A percentile compares a stretch with the other conserved stretches of the same genome.
Evolutionary conservation across 2,329 filamentous ascomycete species (phyloP).

Genomic region (Graphium sp.): DNA sequence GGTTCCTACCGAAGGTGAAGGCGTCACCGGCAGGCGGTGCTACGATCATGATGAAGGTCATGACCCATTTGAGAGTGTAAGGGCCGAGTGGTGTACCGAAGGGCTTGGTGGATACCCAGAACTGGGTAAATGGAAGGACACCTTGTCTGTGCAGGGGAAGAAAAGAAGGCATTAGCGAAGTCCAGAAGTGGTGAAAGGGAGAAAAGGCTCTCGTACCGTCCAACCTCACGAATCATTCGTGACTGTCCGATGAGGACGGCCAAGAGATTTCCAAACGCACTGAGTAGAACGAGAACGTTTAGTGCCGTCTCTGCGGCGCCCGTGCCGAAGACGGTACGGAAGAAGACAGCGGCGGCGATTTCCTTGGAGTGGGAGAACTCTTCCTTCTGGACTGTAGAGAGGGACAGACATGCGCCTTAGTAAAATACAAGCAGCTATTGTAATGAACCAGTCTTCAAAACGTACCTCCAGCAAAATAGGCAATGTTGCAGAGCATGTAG

Average conservation of each 20-base stretch:
- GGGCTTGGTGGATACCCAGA: slow-evolving; percentile 46
- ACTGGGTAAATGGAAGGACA: slow-evolving; percentile 38
- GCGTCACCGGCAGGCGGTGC: slow-evolving; percentile 46
- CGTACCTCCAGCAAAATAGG: slow-evolving; percentile 37
- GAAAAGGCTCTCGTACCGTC: slow-evolving; percentile 15
- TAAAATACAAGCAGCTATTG: neutral
- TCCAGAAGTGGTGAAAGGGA: neutral
- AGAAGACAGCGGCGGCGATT: slow-evolving; percentile 40
- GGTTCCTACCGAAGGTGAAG: slow-evolving; percentile 36
- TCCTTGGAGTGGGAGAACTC: slow-evolving; percentile 34
- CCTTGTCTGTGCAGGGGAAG: slow-evolving; percentile 25
- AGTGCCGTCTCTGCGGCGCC: slow-evolving; percentile 29
- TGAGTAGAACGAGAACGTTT: slow-evolving; percentile 38
- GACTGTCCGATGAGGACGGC: slow-evolving; percentile 36
- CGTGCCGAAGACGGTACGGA: slow-evolving; percentile 37
- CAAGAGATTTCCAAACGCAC: slow-evolving; percentile 41
- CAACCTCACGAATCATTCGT: slow-evolving; percentile 41
- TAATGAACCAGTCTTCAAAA: neutral
- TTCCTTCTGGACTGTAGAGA: slow-evolving; percentile 24
- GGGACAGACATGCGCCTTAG: too few species aligned
- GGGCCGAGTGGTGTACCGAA: slow-evolving; percentile 47
- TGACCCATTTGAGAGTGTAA: slow-evolving; percentile 36
- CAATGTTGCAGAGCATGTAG: slow-evolving; percentile 42
- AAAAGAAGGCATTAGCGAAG: too few species aligned
- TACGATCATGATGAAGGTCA: slow-evolving; percentile 43